phyloP scores from a whole-genome alignment of 139 green algal species.

The Coccomyxa sp. region DNA sequence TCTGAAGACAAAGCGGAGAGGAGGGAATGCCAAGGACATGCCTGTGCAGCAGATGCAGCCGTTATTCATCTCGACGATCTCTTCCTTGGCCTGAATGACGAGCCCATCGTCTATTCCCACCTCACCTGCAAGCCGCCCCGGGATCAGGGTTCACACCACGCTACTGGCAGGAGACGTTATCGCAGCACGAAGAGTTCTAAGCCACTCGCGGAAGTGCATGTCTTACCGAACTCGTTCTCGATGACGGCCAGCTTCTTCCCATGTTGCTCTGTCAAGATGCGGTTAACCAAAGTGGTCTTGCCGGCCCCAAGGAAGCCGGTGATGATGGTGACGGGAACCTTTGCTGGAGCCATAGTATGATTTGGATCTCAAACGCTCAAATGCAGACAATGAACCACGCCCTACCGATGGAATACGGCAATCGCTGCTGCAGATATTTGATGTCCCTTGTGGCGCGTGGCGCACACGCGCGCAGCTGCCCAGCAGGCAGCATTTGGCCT shows the following conservation, averaged over 20 bases:
- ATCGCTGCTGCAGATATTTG: no score
- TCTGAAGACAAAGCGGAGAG: no score
- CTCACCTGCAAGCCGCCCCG: constrained; percentile 21
- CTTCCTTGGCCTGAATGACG: constrained; percentile 71
- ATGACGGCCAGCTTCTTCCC: constrained; percentile 73
- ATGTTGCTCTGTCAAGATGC: constrained; percentile 55
- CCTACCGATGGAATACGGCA: no score
- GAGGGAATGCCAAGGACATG: no score
- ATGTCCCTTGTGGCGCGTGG: no score
- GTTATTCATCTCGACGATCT: constrained; percentile 82
- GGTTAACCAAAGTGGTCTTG: constrained; percentile 82
- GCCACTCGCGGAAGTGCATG: not conserved
- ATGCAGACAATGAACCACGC: no score
- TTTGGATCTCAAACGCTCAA: no score
- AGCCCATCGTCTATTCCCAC: constrained; percentile 80
- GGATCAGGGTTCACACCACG: not conserved
- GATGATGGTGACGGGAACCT: constrained; percentile 46
- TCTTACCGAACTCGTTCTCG: constrained; percentile 81
- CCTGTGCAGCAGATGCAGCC: constrained; percentile 69
- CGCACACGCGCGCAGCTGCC: no score
- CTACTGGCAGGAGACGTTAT: not conserved
- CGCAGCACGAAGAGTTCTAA: not conserved
- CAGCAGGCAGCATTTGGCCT: no score
- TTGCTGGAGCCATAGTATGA: no score
- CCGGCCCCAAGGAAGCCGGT: constrained; percentile 51